Evolutionary conservation across 2,329 filamentous ascomycete genomes (phyloP), one percentile per base, ranked within the genome.

Genomic region (Uncinocarpus reesii): DNA sequence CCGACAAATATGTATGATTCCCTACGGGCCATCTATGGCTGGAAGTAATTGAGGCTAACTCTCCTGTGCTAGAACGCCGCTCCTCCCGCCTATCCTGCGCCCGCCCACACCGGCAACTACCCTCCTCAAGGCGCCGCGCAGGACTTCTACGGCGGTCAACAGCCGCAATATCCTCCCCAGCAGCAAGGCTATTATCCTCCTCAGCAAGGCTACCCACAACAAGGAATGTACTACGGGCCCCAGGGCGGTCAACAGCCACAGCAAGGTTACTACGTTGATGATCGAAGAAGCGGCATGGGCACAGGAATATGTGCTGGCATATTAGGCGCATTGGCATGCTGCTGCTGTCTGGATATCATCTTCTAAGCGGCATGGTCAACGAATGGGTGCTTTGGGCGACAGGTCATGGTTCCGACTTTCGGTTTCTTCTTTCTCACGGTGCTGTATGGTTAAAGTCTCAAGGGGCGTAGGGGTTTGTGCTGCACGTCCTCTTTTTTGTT

Each of bases 311-410:
- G 71, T 47, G 70, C 71, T 1, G 71, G 70, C 58, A 60, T 74
- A 13, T 57, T 71, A 55, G 70, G 67, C 40, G 70, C 67, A 15
- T 46, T 72, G 48, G 71, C 71, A 7, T 72, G 70, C 54, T 74
- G 71, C 55, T 74, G 71, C 57, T 74, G 71, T 58, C 63, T 73
- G 61, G 71, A 73, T 60, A 64, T 69, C 42, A 55, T 71, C 45
- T 71, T 70, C 49, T 69, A 64, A 47, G 15, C 7, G 5, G 21
- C 6, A 5, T 21, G n/a, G n/a, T n/a, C n/a, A n/a, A n/a, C n/a
- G n/a, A n/a, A n/a, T n/a, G n/a, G n/a, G n/a, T n/a, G n/a, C n/a
- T n/a, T n/a, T n/a, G n/a, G n/a, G n/a, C n/a, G n/a, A n/a, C n/a
- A n/a, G n/a, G n/a, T n/a, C n/a, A n/a, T n/a, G n/a, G n/a, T n/a